phyloP scores from a whole-genome alignment of 129 eudicot genomes.

The Daucus carota region DNA sequence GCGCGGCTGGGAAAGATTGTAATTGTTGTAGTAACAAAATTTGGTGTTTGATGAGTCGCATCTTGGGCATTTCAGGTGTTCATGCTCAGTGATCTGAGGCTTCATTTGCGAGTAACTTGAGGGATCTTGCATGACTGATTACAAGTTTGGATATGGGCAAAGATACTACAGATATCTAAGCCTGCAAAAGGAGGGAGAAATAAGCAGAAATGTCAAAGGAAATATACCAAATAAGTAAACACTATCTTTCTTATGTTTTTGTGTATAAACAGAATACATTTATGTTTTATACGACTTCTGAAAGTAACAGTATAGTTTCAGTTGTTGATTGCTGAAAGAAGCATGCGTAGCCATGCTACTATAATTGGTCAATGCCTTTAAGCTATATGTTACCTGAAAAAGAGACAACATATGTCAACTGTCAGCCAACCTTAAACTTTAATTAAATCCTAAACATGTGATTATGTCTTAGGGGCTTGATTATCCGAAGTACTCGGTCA shows the following conservation, averaged over 20 bases:
- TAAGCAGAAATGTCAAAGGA: neutral
- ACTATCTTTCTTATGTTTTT: neutral
- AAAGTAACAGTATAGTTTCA: neutral
- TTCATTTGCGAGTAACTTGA: slow-evolving; percentile 1
- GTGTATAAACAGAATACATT: neutral
- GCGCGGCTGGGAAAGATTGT: slow-evolving; percentile 9
- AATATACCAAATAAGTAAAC: neutral
- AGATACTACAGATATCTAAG: too few species aligned
- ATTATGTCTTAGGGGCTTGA: neutral
- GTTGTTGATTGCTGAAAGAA: neutral
- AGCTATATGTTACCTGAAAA: slow-evolving; percentile 5
- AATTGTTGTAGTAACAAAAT: slow-evolving; percentile 8
- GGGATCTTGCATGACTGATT: slow-evolving; percentile 1
- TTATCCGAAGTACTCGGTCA: neutral
- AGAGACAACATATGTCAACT: neutral
- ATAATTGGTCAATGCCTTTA: slow-evolving; percentile 1
- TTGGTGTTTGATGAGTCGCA: slow-evolving; percentile 4
- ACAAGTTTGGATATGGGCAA: too few species aligned
- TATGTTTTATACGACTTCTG: neutral
- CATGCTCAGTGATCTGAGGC: neutral
- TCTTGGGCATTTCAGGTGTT: slow-evolving; percentile 8
- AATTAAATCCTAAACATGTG: neutral
- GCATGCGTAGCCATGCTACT: slow-evolving; percentile 5
- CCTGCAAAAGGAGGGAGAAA: neutral
- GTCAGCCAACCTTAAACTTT: neutral